phyloP scores from a whole-genome alignment of 345 rosid genomes.

The Draba incana region DNA sequence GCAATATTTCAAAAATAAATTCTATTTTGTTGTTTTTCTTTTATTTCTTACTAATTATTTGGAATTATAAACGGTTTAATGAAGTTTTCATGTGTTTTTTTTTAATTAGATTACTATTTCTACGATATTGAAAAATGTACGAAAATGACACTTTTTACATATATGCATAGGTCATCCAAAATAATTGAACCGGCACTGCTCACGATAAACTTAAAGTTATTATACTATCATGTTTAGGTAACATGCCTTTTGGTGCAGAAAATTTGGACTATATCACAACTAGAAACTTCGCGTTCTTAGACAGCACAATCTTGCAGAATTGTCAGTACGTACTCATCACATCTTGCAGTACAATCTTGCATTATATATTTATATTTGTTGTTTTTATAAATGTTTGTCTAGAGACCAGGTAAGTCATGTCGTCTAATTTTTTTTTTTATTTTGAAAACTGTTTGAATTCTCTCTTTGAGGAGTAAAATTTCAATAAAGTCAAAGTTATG shows the following conservation, averaged over 20 bases:
- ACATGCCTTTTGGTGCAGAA: constrained; percentile 26
- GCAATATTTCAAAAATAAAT: no score
- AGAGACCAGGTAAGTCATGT: neutral
- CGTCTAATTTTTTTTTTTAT: neutral
- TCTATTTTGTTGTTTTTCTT: no score
- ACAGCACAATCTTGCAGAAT: neutral
- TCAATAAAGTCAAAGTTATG: neutral
- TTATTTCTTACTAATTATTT: no score
- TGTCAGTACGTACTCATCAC: constrained; percentile 20
- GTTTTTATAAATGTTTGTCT: neutral
- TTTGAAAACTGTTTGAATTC: neutral
- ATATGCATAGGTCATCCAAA: no score
- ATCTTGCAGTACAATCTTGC: neutral
- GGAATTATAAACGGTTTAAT: no score
- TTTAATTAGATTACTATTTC: no score
- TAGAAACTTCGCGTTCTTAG: neutral
- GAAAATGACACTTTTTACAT: no score
- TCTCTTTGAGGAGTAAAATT: neutral
- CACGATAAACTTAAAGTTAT: constrained; percentile 20
- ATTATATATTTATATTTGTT: neutral
- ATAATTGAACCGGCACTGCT: neutral
- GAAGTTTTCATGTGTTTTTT: no score
- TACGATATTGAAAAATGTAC: no score
- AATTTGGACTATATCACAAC: no score
- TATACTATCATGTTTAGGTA: constrained; percentile 24